Base-by-base conservation (phyloP, 2,329 filamentous ascomycete species). In the Ophiostoma himal-ulmi region DNA sequence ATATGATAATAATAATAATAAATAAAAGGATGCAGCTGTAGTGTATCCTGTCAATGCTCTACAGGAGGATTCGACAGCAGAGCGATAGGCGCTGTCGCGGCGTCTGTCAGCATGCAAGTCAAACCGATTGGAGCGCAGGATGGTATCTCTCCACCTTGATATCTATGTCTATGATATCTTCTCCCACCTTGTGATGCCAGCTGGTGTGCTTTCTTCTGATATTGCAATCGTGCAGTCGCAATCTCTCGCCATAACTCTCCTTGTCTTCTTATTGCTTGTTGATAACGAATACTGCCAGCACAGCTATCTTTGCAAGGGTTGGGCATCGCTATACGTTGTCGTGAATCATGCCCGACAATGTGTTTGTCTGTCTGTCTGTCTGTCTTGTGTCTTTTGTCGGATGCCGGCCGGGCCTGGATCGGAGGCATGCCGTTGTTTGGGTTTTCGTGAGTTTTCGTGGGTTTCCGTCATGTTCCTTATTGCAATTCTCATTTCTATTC, bases 281-380 rank as follows among this genome's bases (percentile, higher is more conserved):
- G 52, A 57, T 57, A 57, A 57, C 52, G 52, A 57, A 26, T 11
- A 48, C n/a, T 57, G 52, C 52, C n/a, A 26, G 52, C n/a, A 57
- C 5, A 57, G 52, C 52, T 14, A 57, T 57, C 52, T 57, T 26
- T 57, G 39, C 6, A 8, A 10, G 11, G 30, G 52, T 57, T 57
- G 52, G 52, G 52, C 52, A 57, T 57, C 52, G 52, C 52, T 57
- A 57, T 57, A 57, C 52, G 52, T 57, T 57, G 30, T 57, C 52
- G 52, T 57, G 22, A 57, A 57, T 57, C 52, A 57, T 57, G 52
- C 52, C 52, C 22, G 52, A 57, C 52, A 20, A 13, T 54, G 7
- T 7, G 7, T 7, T 54, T 22, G 20, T 57, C n/a, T 39, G 37
- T 13, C 13, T 39, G 37, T 10, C 10, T 10, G 37, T 39, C 44